phyloP scores from a whole-genome alignment of 2,329 filamentous ascomycete genomes.

The Blastomyces silverae region DNA sequence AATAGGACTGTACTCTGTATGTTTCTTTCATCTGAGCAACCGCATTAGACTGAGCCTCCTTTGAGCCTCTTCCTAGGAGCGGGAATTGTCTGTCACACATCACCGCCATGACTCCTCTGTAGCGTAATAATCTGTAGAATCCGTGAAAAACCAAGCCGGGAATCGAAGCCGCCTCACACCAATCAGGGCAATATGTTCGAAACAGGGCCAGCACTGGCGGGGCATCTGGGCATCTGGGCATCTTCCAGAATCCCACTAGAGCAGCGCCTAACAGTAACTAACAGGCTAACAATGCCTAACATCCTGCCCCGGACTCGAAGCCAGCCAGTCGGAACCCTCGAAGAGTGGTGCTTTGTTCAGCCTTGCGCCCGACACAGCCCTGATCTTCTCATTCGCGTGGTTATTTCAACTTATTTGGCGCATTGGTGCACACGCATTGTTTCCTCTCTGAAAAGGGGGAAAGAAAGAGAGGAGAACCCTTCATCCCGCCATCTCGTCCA shows the following conservation, averaged over 20 bases:
- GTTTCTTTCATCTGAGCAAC: background rate
- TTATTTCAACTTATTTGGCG: too few relatives aligned
- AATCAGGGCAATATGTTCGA: background rate
- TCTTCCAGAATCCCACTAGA: constrained; percentile 10
- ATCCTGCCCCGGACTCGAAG: background rate
- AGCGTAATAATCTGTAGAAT: too few relatives aligned
- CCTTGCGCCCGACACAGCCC: constrained; percentile 16
- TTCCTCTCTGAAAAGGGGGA: too few relatives aligned
- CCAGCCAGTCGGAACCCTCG: constrained; percentile 3
- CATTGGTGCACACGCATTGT: too few relatives aligned
- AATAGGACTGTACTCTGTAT: too few relatives aligned
- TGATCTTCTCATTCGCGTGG: too few relatives aligned
- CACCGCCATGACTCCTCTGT: too few relatives aligned
- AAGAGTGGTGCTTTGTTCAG: background rate
- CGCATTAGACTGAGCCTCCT: background rate
- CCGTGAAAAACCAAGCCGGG: too few relatives aligned
- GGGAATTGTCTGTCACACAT: background rate
- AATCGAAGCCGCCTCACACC: background rate
- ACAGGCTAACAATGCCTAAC: background rate
- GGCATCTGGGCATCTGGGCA: too few relatives aligned
- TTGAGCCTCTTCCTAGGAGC: background rate
- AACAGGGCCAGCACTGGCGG: background rate
- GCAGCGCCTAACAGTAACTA: constrained; percentile 10
- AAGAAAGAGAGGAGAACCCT: too few relatives aligned
- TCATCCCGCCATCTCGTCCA: too few relatives aligned